Evolutionary conservation across 345 rosid genomes (phyloP), one percentile per base, ranked within the genome.

Genomic region (Pistacia vera): DNA sequence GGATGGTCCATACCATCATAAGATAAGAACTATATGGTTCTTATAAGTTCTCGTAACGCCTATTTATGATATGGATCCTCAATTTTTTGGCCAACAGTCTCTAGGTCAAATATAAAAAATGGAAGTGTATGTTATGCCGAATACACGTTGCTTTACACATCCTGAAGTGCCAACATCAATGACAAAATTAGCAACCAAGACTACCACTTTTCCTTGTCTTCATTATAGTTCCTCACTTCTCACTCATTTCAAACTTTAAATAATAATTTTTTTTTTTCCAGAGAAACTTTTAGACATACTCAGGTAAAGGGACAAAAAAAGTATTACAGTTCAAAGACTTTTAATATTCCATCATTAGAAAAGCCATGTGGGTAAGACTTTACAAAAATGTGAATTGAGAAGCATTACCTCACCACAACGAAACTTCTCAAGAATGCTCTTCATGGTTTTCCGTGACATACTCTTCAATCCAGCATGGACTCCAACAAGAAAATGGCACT

Each of bases 401-500:
- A 71, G 60, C 63, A 78, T 83, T 86, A 93, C 99, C 98, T 88
- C 88, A 83, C 94, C 92, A 44, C 89, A 87, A 48, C 78, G 86
- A 76, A 95, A 95, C 80, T 90, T 90, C 77, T 91, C 87, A 65
- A 93, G 93, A 80, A 89, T 91, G 66, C 22, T 56, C n/a, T 88
- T 87, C 90, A 88, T 88, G 78, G 77, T 81, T 82, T 78, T 91
- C 68, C 97, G 82, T 58, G 97, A 90, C 93, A 93, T 89, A 82
- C 81, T 87, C 83, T 85, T 95, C 84, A 82, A 82, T 78, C 93
- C 97, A 77, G 95, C 90, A 82, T 89, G 92, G 49, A 91, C 92
- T 58, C 99, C 99, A 78, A 93, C 91, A 67, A 95, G 99, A 78
- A 83, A 93, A 84, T 89, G 92, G 77, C 93, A 89, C 88, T 79